phyloP scores from a whole-genome alignment of 2,329 filamentous ascomycete genomes.

The Cryphonectria naterciae region DNA sequence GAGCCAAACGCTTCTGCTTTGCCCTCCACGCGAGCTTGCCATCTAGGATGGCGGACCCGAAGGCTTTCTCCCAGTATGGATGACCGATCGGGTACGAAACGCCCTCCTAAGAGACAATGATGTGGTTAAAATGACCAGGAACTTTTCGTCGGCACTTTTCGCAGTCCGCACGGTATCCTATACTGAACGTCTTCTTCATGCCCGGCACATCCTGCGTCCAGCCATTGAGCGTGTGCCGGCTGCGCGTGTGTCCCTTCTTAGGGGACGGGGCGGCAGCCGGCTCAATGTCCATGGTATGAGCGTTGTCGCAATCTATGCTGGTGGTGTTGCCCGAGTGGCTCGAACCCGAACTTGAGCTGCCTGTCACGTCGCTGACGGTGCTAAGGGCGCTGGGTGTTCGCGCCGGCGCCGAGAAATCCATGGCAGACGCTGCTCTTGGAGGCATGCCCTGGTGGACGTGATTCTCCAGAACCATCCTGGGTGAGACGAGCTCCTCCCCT shows the following conservation, averaged over 20 bases:
- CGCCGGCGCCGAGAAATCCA: slow-evolving; percentile 35
- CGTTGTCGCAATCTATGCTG: slow-evolving; percentile 17
- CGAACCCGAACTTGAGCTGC: slow-evolving; percentile 10
- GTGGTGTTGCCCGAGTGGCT: slow-evolving; percentile 24
- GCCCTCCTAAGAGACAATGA: slow-evolving; percentile 63
- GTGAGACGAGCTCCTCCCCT: slow-evolving; percentile 49
- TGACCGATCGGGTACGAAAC: slow-evolving; percentile 22
- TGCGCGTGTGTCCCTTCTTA: slow-evolving; percentile 60
- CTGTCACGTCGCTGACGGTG: slow-evolving; percentile 33
- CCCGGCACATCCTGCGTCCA: slow-evolving; percentile 62
- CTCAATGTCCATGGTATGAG: slow-evolving; percentile 41
- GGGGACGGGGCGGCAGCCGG: slow-evolving; percentile 53
- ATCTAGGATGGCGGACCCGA: slow-evolving; percentile 23
- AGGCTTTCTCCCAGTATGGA: slow-evolving; percentile 16
- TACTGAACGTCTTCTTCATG: slow-evolving; percentile 74
- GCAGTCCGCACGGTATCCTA: slow-evolving; percentile 78
- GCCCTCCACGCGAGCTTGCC: slow-evolving; percentile 25
- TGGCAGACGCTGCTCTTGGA: slow-evolving; percentile 41
- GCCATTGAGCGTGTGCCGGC: slow-evolving; percentile 62
- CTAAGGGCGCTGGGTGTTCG: slow-evolving; percentile 31
- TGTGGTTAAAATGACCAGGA: slow-evolving; percentile 81
- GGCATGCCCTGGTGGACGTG: slow-evolving; percentile 41
- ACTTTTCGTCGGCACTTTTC: slow-evolving; percentile 77
- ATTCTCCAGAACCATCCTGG: slow-evolving; percentile 46
- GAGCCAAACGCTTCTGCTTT: slow-evolving; percentile 18